Conservation (phyloP, 345 rosid genomes). For the Draba incana region DNA sequence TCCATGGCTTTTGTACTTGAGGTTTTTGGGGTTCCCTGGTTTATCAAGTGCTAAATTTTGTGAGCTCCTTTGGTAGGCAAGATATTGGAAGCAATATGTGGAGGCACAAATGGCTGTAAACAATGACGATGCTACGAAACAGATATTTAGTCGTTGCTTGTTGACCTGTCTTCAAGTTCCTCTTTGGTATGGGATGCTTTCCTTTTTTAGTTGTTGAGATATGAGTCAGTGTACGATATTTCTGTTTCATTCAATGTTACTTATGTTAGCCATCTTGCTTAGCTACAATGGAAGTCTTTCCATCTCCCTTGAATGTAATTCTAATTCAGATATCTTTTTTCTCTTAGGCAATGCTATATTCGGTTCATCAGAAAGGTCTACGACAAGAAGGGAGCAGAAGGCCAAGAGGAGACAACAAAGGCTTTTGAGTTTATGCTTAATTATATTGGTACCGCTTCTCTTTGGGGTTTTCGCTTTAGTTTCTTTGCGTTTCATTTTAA, state of each 20-base stretch:
- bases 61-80: constrained; percentile 59
- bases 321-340: constrained; percentile 13
- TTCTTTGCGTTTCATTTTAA: background rate
- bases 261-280: background rate
- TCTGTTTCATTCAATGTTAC: background rate
- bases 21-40: background rate
- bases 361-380: constrained; percentile 89
- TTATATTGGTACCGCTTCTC: constrained; percentile 68
- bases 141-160: constrained; percentile 91
- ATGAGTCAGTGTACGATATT: constrained; percentile 7
- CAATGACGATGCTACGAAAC: constrained; percentile 90
- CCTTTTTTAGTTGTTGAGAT: constrained; percentile 1
- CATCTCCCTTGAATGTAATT: constrained; percentile 19
- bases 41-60: constrained; percentile 4
- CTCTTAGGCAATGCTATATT: constrained; percentile 84
- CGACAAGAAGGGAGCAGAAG: constrained; percentile 86
- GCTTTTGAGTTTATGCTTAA: constrained; percentile 92
- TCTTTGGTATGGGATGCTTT: constrained; percentile 65
- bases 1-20: background rate
- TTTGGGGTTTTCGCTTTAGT: constrained; percentile 9
- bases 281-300: constrained; percentile 18
- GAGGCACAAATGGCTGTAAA: constrained; percentile 83
- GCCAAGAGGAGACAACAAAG: constrained; percentile 90
- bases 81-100: constrained; percentile 95
- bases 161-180: constrained; percentile 92